Evolutionary conservation across 352 stramenopile genomes (phyloP).

Genomic region (Phytophthora pistaciae): DNA sequence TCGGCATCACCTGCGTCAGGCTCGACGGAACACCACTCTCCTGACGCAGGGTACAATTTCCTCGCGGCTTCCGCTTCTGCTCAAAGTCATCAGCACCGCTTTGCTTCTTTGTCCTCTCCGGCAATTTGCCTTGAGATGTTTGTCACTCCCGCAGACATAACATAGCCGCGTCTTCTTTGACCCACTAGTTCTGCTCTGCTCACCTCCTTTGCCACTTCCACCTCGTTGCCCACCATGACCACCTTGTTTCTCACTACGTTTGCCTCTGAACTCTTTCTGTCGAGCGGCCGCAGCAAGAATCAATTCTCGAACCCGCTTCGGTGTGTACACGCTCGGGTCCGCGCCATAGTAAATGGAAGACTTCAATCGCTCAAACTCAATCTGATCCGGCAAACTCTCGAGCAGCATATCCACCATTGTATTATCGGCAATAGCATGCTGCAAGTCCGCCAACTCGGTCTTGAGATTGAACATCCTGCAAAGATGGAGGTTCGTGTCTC

Average conservation of each 20-base stretch:
- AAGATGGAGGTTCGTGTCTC: conserved; percentile 8
- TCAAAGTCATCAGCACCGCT: neutral
- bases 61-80: conserved; percentile 2
- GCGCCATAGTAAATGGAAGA: conserved; percentile 4
- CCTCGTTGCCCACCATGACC: neutral
- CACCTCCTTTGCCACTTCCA: neutral
- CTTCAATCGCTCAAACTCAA: conserved; percentile 6
- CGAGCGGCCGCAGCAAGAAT: neutral
- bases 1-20: neutral
- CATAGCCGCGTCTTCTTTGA: neutral
- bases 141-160: conserved; percentile 2
- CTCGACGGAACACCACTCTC: neutral
- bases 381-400: neutral
- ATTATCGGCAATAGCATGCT: conserved; percentile 8
- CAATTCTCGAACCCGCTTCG: conserved; percentile 2
- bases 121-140: conserved; percentile 5
- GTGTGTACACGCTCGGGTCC: conserved; percentile 9
- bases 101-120: conserved; percentile 7
- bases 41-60: conserved; percentile 5
- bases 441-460: conserved; percentile 1
- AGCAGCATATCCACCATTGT: conserved; percentile 9
- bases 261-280: conserved; percentile 5
- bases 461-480: neutral
- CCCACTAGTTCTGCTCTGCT: neutral
- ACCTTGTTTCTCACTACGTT: neutral